Percentiles rank a stretch among this genome's conserved stretches.
Evolutionary conservation across 2,329 filamentous ascomycete genomes (phyloP).

Genomic region (Phaeosphaeria sp.): DNA sequence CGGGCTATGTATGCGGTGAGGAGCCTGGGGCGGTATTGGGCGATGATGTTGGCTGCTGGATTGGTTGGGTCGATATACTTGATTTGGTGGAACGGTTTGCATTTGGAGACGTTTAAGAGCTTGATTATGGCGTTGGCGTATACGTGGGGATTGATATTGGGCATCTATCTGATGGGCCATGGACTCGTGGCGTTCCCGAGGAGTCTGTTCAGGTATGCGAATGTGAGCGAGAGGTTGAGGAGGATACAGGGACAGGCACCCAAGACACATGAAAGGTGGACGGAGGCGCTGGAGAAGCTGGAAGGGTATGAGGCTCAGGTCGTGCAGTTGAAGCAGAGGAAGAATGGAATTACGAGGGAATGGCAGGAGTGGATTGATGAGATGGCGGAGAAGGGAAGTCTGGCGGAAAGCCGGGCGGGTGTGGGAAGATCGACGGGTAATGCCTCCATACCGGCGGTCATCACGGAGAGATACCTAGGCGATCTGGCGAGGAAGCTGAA

Average conservation of each 20-base stretch:
- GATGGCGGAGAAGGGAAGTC: constrained; percentile 75
- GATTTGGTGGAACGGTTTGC: constrained; percentile 77
- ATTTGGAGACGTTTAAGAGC: constrained; percentile 76
- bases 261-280: constrained; percentile 82
- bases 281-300: constrained; percentile 79
- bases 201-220: constrained; percentile 79
- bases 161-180: constrained; percentile 98
- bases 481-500: constrained; percentile 84
- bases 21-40: constrained; percentile 87
- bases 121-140: constrained; percentile 94
- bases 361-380: constrained; percentile 98
- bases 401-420: constrained; percentile 65
- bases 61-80: constrained; percentile 81
- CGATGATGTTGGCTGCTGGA: constrained; percentile 75
- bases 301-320: constrained; percentile 85
- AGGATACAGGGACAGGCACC: constrained; percentile 81
- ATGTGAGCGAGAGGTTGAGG: constrained; percentile 74
- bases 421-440: constrained; percentile 38
- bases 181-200: constrained; percentile 91
- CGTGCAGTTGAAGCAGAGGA: constrained; percentile 77
- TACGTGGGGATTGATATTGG: constrained; percentile 87
- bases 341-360: constrained; percentile 75
- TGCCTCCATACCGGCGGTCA: constrained; percentile 73
- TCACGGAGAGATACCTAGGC: constrained; percentile 92
- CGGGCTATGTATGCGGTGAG: constrained; percentile 84